phyloP scores from a whole-genome alignment of 441 rosid genomes.

The Erodium moschatum region DNA sequence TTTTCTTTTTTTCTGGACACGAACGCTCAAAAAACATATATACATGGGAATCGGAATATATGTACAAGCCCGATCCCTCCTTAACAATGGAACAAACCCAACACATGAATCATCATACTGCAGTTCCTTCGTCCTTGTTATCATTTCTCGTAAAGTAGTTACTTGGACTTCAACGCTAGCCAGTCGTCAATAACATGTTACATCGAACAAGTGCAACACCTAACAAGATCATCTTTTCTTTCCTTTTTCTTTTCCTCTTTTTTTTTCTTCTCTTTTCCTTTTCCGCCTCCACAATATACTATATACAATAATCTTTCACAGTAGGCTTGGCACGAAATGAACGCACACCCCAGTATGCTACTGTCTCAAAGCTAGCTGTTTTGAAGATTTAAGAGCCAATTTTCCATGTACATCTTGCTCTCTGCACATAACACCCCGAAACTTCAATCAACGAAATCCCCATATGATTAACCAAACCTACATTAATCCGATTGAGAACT shows the following conservation, averaged over 20 bases:
- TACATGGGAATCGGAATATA: neutral
- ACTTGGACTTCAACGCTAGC: no score
- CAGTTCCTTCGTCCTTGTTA: no score
- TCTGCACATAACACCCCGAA: constrained; percentile 26
- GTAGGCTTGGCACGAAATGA: neutral
- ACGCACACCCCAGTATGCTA: neutral
- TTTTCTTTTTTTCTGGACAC: neutral
- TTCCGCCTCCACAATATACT: neutral
- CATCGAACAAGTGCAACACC: no score
- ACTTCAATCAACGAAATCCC: no score
- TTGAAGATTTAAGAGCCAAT: constrained; percentile 51
- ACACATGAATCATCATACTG: neutral
- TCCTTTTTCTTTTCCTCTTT: no score
- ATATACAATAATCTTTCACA: neutral
- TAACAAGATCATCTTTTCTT: no score
- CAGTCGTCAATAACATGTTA: no score
- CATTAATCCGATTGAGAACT: no score
- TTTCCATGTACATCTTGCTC: constrained; percentile 45
- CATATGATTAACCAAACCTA: no score
- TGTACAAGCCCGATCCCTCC: no score
- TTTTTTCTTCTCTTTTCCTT: no score
- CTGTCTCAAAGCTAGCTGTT: constrained; percentile 21
- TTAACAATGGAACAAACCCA: neutral
- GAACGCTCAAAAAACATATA: no score
- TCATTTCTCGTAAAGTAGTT: neutral